Conservation (phyloP, 2,329 filamentous ascomycete species). For the Emergomyces pasteurianus region DNA sequence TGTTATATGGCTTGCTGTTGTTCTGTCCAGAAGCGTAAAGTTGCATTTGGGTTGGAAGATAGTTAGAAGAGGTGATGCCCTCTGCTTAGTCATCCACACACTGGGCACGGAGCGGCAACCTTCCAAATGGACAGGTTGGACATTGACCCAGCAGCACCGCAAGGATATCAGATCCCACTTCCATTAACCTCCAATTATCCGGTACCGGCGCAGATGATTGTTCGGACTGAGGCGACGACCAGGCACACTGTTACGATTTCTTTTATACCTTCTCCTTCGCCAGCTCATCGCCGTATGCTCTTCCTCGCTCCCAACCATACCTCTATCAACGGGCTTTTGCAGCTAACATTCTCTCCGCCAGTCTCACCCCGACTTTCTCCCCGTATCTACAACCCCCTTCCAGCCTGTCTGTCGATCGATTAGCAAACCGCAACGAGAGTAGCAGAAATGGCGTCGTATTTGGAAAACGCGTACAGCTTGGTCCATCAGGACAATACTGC, state of each 20-base stretch:
- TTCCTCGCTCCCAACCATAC: background rate
- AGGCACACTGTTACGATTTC: conserved; percentile 18
- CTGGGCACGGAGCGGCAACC: conserved; percentile 8
- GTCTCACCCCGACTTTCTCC: conserved; percentile 11
- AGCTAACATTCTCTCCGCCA: conserved; percentile 13
- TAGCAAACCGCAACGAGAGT: conserved; percentile 4
- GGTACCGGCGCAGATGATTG: conserved; percentile 25
- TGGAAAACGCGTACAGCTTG: conserved; percentile 91
- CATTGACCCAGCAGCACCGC: conserved; percentile 14
- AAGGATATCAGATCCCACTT: conserved; percentile 4
- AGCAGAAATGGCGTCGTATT: conserved; percentile 75
- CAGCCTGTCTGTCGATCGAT: conserved; percentile 11
- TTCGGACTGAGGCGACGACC: conserved; percentile 25
- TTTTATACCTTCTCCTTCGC: conserved; percentile 13
- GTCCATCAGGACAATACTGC: conserved; percentile 96
- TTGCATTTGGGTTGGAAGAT: background rate
- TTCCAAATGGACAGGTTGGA: conserved; percentile 31
- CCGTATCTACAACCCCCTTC: conserved; percentile 12
- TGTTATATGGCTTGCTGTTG: background rate
- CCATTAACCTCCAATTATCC: conserved; percentile 17
- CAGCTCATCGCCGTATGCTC: conserved; percentile 13
- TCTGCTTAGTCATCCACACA: conserved; percentile 36
- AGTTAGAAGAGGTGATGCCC: no score
- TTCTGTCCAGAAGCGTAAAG: background rate
- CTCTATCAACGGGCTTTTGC: conserved; percentile 2